Evolutionary conservation across 805 yeast genomes (phyloP).

Genomic region (Scheffersomyces ergatensis): DNA sequence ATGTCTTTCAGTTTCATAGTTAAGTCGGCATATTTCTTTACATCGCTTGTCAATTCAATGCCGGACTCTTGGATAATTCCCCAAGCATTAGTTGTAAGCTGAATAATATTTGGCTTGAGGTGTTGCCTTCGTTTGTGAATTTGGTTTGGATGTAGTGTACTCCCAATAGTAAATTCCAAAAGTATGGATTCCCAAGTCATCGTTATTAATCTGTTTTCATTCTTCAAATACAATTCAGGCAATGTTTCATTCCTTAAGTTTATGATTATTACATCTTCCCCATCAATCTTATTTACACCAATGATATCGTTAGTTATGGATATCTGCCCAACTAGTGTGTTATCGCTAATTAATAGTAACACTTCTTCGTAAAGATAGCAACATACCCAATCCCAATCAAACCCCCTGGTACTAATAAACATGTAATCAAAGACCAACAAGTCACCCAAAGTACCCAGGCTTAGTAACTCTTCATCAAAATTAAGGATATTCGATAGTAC

Average conservation of each 20-base stretch:
- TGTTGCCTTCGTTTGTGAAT: slow-evolving; percentile 5
- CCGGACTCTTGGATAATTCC: slow-evolving; percentile 28
- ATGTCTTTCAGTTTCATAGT: slow-evolving; percentile 38
- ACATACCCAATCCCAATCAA: slow-evolving; percentile 36
- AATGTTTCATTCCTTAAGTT: slow-evolving; percentile 38
- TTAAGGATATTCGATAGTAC: not conserved
- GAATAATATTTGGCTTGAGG: slow-evolving; percentile 38
- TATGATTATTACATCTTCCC: slow-evolving; percentile 23
- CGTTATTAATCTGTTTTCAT: slow-evolving; percentile 25
- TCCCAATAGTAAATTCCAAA: slow-evolving; percentile 9
- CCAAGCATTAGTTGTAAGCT: slow-evolving; percentile 54
- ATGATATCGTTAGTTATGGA: slow-evolving; percentile 33
- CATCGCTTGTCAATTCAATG: slow-evolving; percentile 35
- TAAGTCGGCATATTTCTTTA: slow-evolving; percentile 33
- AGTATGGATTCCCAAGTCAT: slow-evolving; percentile 42
- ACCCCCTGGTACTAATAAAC: slow-evolving; percentile 41
- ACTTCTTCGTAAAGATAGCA: slow-evolving; percentile 31
- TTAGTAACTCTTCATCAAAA: slow-evolving; percentile 7
- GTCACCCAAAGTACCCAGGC: too few species aligned
- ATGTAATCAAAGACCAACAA: slow-evolving; percentile 41
- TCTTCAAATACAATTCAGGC: slow-evolving; percentile 42
- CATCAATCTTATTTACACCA: slow-evolving; percentile 19
- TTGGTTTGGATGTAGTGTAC: slow-evolving; percentile 4
- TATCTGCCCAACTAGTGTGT: slow-evolving; percentile 39
- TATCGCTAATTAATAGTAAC: slow-evolving; percentile 23